A percentile compares a stretch with the other conserved stretches of the same genome.
Conservation (phyloP, 805 yeast genomes). For the Candida sphagnicola region DNA sequence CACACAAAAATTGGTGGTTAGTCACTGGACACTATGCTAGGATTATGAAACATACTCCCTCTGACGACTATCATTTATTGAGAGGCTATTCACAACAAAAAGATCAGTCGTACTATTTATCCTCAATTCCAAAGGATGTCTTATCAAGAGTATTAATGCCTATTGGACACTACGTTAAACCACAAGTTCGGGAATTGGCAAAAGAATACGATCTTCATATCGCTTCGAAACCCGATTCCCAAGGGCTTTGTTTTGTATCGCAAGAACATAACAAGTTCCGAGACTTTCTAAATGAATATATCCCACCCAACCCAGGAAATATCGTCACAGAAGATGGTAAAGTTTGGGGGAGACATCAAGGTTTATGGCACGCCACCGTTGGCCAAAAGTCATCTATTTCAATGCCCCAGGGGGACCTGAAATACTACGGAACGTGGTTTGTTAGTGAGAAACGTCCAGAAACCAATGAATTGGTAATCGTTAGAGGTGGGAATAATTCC, state of each 20-base stretch:
- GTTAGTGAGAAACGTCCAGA: conserved; percentile 65
- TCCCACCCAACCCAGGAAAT: conserved; percentile 71
- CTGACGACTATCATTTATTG: conserved; percentile 43
- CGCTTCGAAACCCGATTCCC: conserved; percentile 86
- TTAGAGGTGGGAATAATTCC: conserved; percentile 60
- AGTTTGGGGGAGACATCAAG: conserved; percentile 78
- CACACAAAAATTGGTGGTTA: conserved; percentile 62
- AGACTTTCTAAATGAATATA: conserved; percentile 69
- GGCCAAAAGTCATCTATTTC: conserved; percentile 81
- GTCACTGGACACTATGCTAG: conserved; percentile 86
- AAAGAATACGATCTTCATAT: conserved; percentile 47
- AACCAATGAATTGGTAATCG: conserved; percentile 75
- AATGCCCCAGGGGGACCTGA: conserved; percentile 87
- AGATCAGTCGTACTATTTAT: conserved; percentile 89
- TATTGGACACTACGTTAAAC: conserved; percentile 72
- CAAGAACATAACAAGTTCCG: conserved; percentile 60
- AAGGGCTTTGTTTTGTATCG: conserved; percentile 88
- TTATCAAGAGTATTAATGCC: conserved; percentile 65
- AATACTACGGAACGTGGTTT: conserved; percentile 78
- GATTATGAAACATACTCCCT: conserved; percentile 31
- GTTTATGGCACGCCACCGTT: conserved; percentile 92
- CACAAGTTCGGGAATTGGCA: conserved; percentile 71
- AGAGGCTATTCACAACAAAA: conserved; percentile 58
- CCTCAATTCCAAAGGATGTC: conserved; percentile 51
- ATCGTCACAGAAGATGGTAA: conserved; percentile 72